Evolutionary conservation across 2,329 filamentous ascomycete genomes (phyloP).

Genomic region (Sclerotinia minor): DNA sequence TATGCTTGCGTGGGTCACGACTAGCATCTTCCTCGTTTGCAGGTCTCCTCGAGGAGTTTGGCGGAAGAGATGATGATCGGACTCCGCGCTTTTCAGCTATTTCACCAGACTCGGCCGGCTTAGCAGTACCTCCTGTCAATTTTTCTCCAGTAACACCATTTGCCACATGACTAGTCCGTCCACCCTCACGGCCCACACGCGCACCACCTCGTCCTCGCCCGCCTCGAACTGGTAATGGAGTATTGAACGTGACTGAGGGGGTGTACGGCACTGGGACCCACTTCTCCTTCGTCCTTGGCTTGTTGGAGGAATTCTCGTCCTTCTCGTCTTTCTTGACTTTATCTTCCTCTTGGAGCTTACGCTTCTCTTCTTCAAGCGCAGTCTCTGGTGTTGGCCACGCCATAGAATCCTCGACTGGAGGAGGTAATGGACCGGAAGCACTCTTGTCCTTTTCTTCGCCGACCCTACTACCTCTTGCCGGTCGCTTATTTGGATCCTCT

Average conservation of each 20-base stretch:
- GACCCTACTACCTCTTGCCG: slow-evolving; percentile 37
- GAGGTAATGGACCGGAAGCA: slow-evolving; percentile 48
- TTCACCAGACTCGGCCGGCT: slow-evolving; percentile 23
- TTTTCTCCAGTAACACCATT: slow-evolving; percentile 38
- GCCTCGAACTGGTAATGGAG: slow-evolving; percentile 68
- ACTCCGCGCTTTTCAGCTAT: slow-evolving; percentile 34
- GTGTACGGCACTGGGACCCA: slow-evolving; percentile 85
- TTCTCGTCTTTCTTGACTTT: slow-evolving; percentile 65
- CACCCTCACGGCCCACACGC: slow-evolving; percentile 47
- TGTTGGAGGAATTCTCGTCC: slow-evolving; percentile 56
- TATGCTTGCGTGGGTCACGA: slow-evolving; percentile 36
- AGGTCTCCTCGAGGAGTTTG: slow-evolving; percentile 35
- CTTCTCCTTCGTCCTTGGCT: slow-evolving; percentile 68
- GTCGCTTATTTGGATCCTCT: slow-evolving; percentile 39
- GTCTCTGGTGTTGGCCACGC: slow-evolving; percentile 91
- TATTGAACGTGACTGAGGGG: slow-evolving; percentile 83
- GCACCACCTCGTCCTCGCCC: slow-evolving; percentile 49
- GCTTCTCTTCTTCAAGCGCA: slow-evolving; percentile 73
- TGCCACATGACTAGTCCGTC: slow-evolving; percentile 41
- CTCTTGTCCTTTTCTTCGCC: slow-evolving; percentile 41
- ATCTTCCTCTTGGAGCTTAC: slow-evolving; percentile 67
- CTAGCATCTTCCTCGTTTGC: slow-evolving; percentile 32
- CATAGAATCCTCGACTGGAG: slow-evolving; percentile 72
- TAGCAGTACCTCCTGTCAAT: slow-evolving; percentile 26
- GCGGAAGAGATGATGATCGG: slow-evolving; percentile 40